Conservation (phyloP, 2,329 filamentous ascomycete species). For the Sordariomycetes sp. region DNA sequence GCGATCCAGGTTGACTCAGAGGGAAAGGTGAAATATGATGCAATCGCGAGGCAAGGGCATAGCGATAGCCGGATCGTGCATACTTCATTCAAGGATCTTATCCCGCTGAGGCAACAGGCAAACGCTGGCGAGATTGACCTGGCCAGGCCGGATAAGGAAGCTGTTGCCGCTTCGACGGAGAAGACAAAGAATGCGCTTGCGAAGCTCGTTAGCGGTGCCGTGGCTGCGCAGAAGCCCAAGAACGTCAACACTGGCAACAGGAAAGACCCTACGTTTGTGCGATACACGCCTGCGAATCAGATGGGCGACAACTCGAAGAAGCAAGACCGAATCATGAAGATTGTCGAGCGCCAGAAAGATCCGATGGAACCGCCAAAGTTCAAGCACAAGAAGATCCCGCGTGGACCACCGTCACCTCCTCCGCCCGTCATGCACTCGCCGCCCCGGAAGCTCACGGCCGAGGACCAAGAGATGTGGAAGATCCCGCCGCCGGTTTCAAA, state of each 20-base stretch:
- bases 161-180: constrained; percentile 76
- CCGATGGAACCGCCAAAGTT: constrained; percentile 97
- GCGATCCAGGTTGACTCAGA: constrained; percentile 86
- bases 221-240: constrained; percentile 91
- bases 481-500: constrained; percentile 83
- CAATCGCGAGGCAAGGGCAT: constrained; percentile 86
- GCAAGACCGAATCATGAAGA: constrained; percentile 96
- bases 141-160: constrained; percentile 73
- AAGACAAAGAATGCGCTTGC: constrained; percentile 82
- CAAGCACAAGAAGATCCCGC: constrained; percentile 96
- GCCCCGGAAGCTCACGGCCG: constrained; percentile 86
- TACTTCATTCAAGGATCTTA: constrained; percentile 92
- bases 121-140: constrained; percentile 88
- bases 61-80: constrained; percentile 78
- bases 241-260: constrained; percentile 76
- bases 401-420: constrained; percentile 84
- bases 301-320: constrained; percentile 85
- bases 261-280: constrained; percentile 84
- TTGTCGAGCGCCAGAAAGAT: constrained; percentile 87
- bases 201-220: constrained; percentile 71
- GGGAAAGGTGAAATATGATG: constrained; percentile 93
- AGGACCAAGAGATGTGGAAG: constrained; percentile 95
- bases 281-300: constrained; percentile 92
- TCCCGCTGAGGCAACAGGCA: constrained; percentile 84
- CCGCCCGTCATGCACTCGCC: constrained; percentile 93